These are phyloP conservation scores for Diaporthe humulicola DNA, from an alignment of 2,329 filamentous ascomycete species.

Conservation along the genomic window DNA sequence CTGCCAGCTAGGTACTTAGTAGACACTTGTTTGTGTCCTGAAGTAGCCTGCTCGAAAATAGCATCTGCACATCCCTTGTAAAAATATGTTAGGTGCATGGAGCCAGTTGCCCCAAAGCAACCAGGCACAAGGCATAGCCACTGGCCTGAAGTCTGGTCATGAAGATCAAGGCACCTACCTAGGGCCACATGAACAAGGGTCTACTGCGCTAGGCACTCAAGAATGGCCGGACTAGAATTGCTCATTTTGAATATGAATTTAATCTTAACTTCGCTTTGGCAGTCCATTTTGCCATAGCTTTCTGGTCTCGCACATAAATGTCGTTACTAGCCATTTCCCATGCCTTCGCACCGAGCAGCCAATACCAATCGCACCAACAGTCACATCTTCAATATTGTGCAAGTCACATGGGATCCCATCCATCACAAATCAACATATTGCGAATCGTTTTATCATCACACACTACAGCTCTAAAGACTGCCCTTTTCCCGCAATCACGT, in stretches of 20 bases:
- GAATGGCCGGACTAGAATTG: neutral
- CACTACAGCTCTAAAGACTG: neutral
- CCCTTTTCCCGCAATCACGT: too few relatives aligned
- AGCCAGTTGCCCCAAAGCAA: too few relatives aligned
- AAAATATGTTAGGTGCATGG: neutral
- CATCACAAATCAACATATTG: neutral
- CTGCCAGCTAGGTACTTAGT: neutral
- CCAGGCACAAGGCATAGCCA: neutral
- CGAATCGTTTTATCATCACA: neutral
- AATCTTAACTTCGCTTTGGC: fast-evolving
- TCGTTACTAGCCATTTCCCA: neutral
- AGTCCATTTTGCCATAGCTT: neutral
- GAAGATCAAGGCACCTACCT: too few relatives aligned
- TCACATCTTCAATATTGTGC: neutral
- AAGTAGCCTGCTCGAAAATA: neutral
- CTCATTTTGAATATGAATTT: neutral
- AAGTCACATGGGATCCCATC: neutral
- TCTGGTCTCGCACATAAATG: neutral
- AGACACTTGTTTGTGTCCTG: neutral
- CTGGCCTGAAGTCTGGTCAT: neutral
- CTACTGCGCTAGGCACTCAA: neutral
- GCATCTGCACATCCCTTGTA: neutral
- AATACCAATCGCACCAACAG: neutral
- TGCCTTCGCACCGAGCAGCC: neutral
- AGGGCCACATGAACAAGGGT: neutral